Conservation (phyloP, 2,329 filamentous ascomycete genomes). For the Xylaria arbuscula region DNA sequence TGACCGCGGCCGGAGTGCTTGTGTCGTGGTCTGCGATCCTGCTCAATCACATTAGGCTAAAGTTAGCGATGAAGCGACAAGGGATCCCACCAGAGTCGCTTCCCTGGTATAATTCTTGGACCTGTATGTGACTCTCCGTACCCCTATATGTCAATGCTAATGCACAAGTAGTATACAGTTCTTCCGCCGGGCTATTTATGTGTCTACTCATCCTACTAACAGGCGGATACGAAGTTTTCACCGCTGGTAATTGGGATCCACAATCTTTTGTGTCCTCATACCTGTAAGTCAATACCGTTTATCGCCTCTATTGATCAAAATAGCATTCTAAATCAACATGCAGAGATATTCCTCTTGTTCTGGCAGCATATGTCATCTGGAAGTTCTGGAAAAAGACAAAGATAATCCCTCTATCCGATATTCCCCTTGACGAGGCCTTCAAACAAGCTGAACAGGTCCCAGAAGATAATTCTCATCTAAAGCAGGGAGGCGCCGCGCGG, state of each 20-base stretch:
- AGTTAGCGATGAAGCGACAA: constrained; percentile 65
- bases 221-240: constrained; percentile 73
- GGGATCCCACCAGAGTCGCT: constrained; percentile 61
- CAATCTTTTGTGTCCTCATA: constrained; percentile 71
- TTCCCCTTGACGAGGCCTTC: constrained; percentile 65
- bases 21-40: constrained; percentile 71
- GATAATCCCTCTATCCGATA: constrained; percentile 60
- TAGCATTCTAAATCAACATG: constrained; percentile 19
- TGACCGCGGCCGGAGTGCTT: constrained; percentile 71
- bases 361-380: constrained; percentile 69
- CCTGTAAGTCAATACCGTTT: constrained; percentile 59
- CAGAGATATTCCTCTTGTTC: constrained; percentile 70
- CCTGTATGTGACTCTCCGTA: constrained; percentile 56
- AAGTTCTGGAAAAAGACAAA: constrained; percentile 74
- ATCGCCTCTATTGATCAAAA: neutral
- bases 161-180: constrained; percentile 63
- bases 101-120: constrained; percentile 73
- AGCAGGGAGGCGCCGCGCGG: constrained; percentile 18
- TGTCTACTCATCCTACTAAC: constrained; percentile 75
- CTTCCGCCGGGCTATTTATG: constrained; percentile 69
- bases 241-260: constrained; percentile 67
- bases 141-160: constrained; percentile 13
- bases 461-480: constrained; percentile 46
- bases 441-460: constrained; percentile 56
- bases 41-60: constrained; percentile 69